Evolutionary conservation across 179 eudicot genomes (phyloP).

Genomic region (Silene coronaria): DNA sequence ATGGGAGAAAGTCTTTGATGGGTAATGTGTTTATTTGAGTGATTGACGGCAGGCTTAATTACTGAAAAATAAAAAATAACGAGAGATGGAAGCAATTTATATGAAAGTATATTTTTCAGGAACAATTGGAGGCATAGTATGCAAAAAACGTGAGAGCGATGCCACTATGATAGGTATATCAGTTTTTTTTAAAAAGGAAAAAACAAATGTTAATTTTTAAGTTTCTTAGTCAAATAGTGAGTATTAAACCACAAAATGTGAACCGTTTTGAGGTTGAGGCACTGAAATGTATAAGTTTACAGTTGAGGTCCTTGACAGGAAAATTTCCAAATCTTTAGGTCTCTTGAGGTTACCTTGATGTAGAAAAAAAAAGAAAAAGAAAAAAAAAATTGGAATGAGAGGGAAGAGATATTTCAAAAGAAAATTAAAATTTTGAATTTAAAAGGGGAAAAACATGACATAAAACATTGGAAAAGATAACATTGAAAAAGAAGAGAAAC

Average conservation of each 20-base stretch:
- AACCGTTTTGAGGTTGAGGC: neutral
- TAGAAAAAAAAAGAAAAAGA: too few species aligned
- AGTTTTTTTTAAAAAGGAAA: neutral
- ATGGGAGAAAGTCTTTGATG: neutral
- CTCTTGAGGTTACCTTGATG: too few species aligned
- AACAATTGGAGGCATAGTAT: neutral
- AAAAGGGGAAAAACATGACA: neutral
- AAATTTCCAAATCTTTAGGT: too few species aligned
- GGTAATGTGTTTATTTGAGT: neutral
- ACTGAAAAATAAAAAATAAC: neutral
- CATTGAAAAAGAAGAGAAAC: neutral
- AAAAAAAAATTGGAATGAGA: neutral
- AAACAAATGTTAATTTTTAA: neutral
- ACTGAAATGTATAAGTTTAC: too few species aligned
- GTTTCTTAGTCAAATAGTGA: neutral
- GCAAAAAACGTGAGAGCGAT: neutral
- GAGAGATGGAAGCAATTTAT: neutral
- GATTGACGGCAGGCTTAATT: neutral
- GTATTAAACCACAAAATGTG: neutral
- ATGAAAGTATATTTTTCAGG: neutral
- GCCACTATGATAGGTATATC: neutral
- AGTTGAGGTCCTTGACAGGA: too few species aligned
- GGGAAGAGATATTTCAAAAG: neutral
- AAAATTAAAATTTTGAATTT: neutral
- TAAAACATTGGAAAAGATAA: neutral